Conservation (phyloP, 2,329 filamentous ascomycete species). For the Geosmithia putterillii region DNA sequence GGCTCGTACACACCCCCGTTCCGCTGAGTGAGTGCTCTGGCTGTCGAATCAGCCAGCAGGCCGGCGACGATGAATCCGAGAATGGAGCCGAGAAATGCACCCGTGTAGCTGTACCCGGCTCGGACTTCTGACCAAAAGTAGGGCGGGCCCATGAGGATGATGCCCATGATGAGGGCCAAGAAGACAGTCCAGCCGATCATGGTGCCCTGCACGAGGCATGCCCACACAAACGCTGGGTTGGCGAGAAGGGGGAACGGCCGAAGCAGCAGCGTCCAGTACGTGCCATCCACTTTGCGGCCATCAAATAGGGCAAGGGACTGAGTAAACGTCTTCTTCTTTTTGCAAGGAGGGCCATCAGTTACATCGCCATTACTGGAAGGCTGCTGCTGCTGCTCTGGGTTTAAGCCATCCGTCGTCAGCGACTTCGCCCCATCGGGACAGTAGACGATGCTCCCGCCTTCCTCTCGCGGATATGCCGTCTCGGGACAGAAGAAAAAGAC, state of each 20-base stretch:
- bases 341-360: too few species aligned
- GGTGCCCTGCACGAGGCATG: conserved; percentile 67
- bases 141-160: conserved; percentile 69
- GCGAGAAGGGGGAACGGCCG: conserved; percentile 73
- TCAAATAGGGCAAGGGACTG: conserved; percentile 60
- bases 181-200: conserved; percentile 95
- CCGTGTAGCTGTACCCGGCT: conserved; percentile 79
- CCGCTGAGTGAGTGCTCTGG: conserved; percentile 53
- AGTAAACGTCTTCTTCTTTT: conserved; percentile 45
- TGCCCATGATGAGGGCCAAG: conserved; percentile 72
- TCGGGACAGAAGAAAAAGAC: conserved; percentile 76
- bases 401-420: conserved; percentile 1
- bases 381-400: neutral
- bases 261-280: conserved; percentile 50
- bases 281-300: conserved; percentile 69
- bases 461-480: conserved; percentile 61
- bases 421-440: neutral
- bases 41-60: conserved; percentile 59
- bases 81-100: conserved; percentile 74
- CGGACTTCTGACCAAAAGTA: conserved; percentile 71
- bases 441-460: conserved; percentile 6
- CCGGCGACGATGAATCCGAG: conserved; percentile 68
- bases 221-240: conserved; percentile 79
- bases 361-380: neutral
- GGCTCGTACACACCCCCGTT: conserved; percentile 84